Conservation (phyloP, 371 early-diverging fungal genomes). For the Apophysomyces trapeziformis region DNA sequence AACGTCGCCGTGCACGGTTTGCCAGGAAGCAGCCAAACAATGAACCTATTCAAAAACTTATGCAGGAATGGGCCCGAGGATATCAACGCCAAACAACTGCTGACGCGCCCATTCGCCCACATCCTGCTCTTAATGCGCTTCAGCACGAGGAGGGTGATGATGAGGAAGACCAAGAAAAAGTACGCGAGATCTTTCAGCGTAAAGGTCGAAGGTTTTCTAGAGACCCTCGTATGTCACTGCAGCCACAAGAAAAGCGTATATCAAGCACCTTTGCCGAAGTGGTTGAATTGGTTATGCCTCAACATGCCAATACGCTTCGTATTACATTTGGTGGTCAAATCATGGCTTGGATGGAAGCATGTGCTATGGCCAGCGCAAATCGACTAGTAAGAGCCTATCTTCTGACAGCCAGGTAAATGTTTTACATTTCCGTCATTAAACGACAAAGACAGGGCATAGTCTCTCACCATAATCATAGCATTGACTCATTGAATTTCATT, state of each 20-base stretch:
- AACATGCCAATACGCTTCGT: slow-evolving; percentile 73
- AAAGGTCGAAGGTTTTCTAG: slow-evolving; percentile 40
- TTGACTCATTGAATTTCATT: slow-evolving; percentile 60
- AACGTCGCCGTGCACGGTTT: slow-evolving; percentile 51
- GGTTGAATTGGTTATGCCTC: slow-evolving; percentile 74
- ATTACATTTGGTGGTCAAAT: slow-evolving; percentile 86
- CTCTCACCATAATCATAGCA: slow-evolving; percentile 24
- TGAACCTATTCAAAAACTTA: slow-evolving; percentile 31
- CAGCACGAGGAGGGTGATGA: slow-evolving; percentile 22
- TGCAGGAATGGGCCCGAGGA: slow-evolving; percentile 52
- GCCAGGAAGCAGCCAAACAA: slow-evolving; percentile 20
- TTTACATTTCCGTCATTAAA: background rate
- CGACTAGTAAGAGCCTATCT: slow-evolving; percentile 60
- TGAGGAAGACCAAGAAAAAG: slow-evolving; percentile 11
- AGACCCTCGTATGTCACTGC: slow-evolving; percentile 39
- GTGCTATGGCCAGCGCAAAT: slow-evolving; percentile 68
- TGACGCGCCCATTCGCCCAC: slow-evolving; percentile 40
- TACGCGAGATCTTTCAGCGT: slow-evolving; percentile 12
- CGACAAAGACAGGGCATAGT: background rate
- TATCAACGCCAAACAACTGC: slow-evolving; percentile 28
- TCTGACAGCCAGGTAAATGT: slow-evolving; percentile 62
- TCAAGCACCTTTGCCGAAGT: slow-evolving; percentile 67
- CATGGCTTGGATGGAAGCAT: slow-evolving; percentile 79
- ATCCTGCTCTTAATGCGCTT: slow-evolving; percentile 38
- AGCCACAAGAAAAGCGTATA: slow-evolving; percentile 44